Evolutionary conservation across 352 stramenopile species (phyloP).

Genomic region (Phytophthora tubulina): DNA sequence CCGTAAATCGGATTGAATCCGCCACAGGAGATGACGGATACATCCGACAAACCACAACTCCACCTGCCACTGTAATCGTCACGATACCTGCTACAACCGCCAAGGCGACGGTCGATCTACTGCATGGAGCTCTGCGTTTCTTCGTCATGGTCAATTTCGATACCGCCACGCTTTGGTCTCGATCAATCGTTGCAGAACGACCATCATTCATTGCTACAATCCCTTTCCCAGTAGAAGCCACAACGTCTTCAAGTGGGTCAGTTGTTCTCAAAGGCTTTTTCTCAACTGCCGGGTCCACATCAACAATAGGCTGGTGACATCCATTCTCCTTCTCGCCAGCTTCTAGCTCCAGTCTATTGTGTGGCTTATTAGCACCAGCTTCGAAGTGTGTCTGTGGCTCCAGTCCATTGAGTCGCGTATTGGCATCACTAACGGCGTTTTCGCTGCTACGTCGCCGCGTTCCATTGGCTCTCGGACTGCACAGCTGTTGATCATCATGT

Average conservation of each 20-base stretch:
- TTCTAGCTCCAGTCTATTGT: slow-evolving; percentile 6
- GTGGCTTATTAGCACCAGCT: background rate
- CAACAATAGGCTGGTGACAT: background rate
- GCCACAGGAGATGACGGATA: slow-evolving; percentile 38
- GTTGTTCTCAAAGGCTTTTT: slow-evolving; percentile 9
- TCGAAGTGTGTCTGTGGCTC: background rate
- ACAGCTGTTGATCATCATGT: background rate
- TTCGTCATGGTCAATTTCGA: slow-evolving; percentile 25
- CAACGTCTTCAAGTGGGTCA: slow-evolving; percentile 5
- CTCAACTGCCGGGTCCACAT: slow-evolving; percentile 14
- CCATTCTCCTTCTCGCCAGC: slow-evolving; percentile 4
- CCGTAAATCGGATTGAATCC: slow-evolving; percentile 13
- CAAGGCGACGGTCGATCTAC: slow-evolving; percentile 22
- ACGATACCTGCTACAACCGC: slow-evolving; percentile 19
- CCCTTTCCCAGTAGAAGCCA: slow-evolving; percentile 27
- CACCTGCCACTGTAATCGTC: slow-evolving; percentile 21
- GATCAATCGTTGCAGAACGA: slow-evolving; percentile 6
- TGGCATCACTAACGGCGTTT: background rate
- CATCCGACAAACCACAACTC: slow-evolving; percentile 31
- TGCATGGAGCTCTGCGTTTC: slow-evolving; percentile 33
- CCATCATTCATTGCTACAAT: slow-evolving; percentile 5
- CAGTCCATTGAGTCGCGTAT: background rate
- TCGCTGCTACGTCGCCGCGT: slow-evolving; percentile 8
- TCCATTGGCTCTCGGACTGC: slow-evolving; percentile 4
- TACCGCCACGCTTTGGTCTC: slow-evolving; percentile 2